Evolutionary conservation across 495 filamentous ascomycete genomes (phyloP).

Genomic region (Venustampulla echinocandica): DNA sequence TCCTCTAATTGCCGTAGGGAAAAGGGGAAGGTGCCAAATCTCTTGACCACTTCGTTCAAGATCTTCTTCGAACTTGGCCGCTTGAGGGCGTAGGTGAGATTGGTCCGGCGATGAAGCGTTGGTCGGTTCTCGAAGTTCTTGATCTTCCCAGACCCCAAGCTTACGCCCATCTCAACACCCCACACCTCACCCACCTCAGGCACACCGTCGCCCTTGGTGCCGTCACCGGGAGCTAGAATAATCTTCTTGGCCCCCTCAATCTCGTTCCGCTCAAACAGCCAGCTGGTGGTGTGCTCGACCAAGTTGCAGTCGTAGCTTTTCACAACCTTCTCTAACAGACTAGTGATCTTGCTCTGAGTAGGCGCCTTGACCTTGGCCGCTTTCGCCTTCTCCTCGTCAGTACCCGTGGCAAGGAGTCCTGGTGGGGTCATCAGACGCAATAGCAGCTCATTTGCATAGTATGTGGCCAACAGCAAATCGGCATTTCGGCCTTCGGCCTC

Average conservation of each 20-base stretch:
- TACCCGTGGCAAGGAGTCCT: slow-evolving; percentile 70
- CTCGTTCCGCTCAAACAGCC: slow-evolving; percentile 91
- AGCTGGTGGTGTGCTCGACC: slow-evolving; percentile 95
- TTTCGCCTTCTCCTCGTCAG: slow-evolving; percentile 91
- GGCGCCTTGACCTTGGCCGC: slow-evolving; percentile 71
- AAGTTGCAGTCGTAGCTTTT: slow-evolving; percentile 85
- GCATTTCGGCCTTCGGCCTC: slow-evolving; percentile 65
- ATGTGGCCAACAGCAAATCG: slow-evolving; percentile 79
- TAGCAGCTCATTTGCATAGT: slow-evolving; percentile 94
- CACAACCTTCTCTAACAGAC: slow-evolving; percentile 82
- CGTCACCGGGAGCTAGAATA: slow-evolving; percentile 77
- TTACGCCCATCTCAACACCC: slow-evolving; percentile 94
- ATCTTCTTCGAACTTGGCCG: slow-evolving; percentile 83
- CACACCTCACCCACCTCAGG: slow-evolving; percentile 93
- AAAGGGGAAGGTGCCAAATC: slow-evolving; percentile 96
- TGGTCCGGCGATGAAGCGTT: slow-evolving; percentile 87
- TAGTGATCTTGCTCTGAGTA: slow-evolving; percentile 75
- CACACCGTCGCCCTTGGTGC: slow-evolving; percentile 79
- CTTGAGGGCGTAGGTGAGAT: slow-evolving; percentile 83
- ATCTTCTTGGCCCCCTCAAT: slow-evolving; percentile 99
- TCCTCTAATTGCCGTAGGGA: slow-evolving; percentile 94
- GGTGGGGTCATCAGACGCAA: slow-evolving; percentile 84
- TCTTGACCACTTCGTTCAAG: slow-evolving; percentile 86
- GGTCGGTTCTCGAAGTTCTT: slow-evolving; percentile 80
- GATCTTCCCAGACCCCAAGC: slow-evolving; percentile 84